phyloP scores from a whole-genome alignment of 2,329 filamentous ascomycete species.

The Fusarium sp. region DNA sequence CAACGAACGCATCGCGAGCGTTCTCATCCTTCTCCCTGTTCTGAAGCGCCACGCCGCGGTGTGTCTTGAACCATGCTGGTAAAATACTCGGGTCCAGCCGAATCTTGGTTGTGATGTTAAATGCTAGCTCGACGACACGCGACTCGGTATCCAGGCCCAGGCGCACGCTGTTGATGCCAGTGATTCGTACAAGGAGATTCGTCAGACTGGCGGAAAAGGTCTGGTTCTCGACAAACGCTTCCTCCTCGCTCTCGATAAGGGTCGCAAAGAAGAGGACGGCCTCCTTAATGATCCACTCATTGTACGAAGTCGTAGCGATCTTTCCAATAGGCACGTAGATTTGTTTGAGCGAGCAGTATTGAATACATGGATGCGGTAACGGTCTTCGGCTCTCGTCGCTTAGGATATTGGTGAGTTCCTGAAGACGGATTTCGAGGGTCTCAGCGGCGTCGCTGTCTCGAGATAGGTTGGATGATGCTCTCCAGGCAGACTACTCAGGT shows the following conservation, averaged over 20 bases:
- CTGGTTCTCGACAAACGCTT: constrained; percentile 88
- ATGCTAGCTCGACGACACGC: constrained; percentile 89
- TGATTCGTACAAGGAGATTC: constrained; percentile 82
- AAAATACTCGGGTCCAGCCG: constrained; percentile 87
- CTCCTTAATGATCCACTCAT: constrained; percentile 86
- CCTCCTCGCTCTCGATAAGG: constrained; percentile 94
- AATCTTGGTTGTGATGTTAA: constrained; percentile 97
- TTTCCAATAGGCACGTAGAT: constrained; percentile 91
- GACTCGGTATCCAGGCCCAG: constrained; percentile 84
- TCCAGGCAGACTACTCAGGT: constrained; percentile 62
- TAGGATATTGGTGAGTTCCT: constrained; percentile 76
- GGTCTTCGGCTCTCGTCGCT: constrained; percentile 90
- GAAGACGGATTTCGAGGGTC: constrained; percentile 68
- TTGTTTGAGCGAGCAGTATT: constrained; percentile 85
- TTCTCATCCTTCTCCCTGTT: constrained; percentile 56
- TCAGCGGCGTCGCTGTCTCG: constrained; percentile 70
- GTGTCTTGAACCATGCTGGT: constrained; percentile 86
- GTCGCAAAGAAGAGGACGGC: constrained; percentile 89
- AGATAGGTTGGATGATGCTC: constrained; percentile 67
- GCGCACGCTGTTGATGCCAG: constrained; percentile 76
- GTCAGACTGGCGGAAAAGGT: constrained; percentile 88
- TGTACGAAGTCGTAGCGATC: constrained; percentile 84
- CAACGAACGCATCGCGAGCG: constrained; percentile 82
- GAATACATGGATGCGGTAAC: constrained; percentile 89
- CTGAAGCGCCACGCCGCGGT: constrained; percentile 39